phyloP scores from a whole-genome alignment of 2,329 filamentous ascomycete species.

The Hypoxylon sp. region DNA sequence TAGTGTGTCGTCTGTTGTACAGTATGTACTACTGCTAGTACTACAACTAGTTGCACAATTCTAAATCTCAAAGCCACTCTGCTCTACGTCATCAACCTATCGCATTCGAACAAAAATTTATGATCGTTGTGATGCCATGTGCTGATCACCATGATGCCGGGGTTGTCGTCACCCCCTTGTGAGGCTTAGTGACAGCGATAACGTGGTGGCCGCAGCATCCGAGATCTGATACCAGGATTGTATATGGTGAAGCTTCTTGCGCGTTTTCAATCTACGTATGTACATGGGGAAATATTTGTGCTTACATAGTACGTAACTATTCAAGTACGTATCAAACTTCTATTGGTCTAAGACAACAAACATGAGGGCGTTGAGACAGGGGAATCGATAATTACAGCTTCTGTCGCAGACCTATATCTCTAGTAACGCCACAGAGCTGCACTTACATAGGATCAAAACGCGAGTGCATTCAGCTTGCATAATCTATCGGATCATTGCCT shows the following conservation, averaged over 20 bases:
- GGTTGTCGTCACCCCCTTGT: slow-evolving; percentile 36
- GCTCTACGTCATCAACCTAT: slow-evolving; percentile 32
- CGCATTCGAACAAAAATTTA: slow-evolving; percentile 18
- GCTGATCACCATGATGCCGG: slow-evolving; percentile 41
- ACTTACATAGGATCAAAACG: not conserved
- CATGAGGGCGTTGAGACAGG: slow-evolving; percentile 22
- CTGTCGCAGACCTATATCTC: not conserved
- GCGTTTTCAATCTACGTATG: not conserved
- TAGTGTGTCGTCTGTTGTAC: not conserved
- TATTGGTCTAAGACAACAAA: slow-evolving; percentile 37
- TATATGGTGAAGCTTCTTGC: not conserved
- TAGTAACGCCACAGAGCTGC: slow-evolving; percentile 6
- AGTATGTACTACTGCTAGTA: not conserved
- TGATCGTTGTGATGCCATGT: slow-evolving; percentile 28
- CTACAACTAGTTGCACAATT: not conserved
- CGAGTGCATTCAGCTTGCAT: slow-evolving; percentile 6
- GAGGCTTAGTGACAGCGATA: slow-evolving; percentile 33
- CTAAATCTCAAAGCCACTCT: slow-evolving; percentile 15
- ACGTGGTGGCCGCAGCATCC: slow-evolving; percentile 36
- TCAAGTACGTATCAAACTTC: slow-evolving; percentile 25
- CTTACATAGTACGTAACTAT: slow-evolving; percentile 23
- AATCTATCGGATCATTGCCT: slow-evolving; percentile 23
- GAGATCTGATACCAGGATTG: slow-evolving; percentile 17
- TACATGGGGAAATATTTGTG: not conserved
- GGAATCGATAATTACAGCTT: slow-evolving; percentile 13